Base-by-base conservation (phyloP, 768 basidiomycete species). In the Russula earlei region DNA sequence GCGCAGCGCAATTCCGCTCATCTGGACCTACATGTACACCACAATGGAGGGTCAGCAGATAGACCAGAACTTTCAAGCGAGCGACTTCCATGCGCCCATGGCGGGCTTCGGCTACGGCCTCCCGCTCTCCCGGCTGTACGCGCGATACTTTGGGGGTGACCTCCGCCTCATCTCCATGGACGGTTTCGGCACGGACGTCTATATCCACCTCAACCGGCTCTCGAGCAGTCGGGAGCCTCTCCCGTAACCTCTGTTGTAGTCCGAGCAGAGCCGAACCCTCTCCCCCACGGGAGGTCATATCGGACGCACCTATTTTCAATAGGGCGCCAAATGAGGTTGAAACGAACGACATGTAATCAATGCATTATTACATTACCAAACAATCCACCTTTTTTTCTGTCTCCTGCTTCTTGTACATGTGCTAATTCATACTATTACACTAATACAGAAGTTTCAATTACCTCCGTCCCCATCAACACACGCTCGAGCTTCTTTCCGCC, bases 1-100 rank as follows among this genome's bases (percentile, higher is more conserved):
- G 24, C 70, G 91, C 71, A 85, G 77, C 58, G 90, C 91, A 0
- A 86, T 98, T 15, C 91, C 93, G 8, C 77, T 94, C 44, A 95
- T 99, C 51, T 99, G 96, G 96, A 99, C 95, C 55, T 98, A 93
- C 69, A 95, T 96, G 91, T 91, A 91, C 63, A 91, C 90, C 49
- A 91, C 85, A 12, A 87, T 89, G 88, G 73, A 74, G 44, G 76
- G 78, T 12, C 79, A 84, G 69, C 78, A 76, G 15, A 78, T 89
- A 44, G 86, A 84, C 61, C 81, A 84, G 69, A 81, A 90, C 60
- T 88, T 92, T 63, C 80, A 85, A 60, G 84, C 81, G 42, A 85
- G 81, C 52, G 93, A 98, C 68, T 97, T 98, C 70, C 87, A 91
- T 68, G 95, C 95, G 2, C 95, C 95, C 0, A 94, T 98, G 92